phyloP scores from a whole-genome alignment of 2,329 filamentous ascomycete genomes.

The Aspergillus aculeatinus region DNA sequence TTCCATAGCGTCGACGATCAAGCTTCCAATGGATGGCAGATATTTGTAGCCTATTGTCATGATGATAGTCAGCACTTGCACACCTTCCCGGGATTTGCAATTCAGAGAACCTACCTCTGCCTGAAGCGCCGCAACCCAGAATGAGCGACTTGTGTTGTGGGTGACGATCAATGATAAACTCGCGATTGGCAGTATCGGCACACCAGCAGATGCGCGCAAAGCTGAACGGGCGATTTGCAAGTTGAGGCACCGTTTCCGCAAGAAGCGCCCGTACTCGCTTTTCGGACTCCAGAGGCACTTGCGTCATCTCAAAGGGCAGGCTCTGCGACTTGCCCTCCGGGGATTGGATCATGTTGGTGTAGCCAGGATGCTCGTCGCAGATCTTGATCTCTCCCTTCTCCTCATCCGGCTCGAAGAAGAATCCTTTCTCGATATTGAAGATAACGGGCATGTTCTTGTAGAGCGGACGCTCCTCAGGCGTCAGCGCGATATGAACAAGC shows the following conservation, averaged over 20 bases:
- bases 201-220: conserved; percentile 59
- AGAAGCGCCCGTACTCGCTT: conserved; percentile 50
- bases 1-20: conserved; percentile 51
- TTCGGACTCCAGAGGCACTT: conserved; percentile 49
- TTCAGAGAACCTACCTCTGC: conserved; percentile 24
- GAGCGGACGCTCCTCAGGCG: conserved; percentile 40
- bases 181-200: conserved; percentile 55
- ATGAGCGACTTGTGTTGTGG: conserved; percentile 46
- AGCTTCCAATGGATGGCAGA: conserved; percentile 50
- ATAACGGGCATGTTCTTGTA: conserved; percentile 47
- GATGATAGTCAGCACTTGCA: neutral
- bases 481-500: conserved; percentile 47
- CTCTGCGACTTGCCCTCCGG: conserved; percentile 29
- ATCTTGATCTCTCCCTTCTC: conserved; percentile 38
- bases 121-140: conserved; percentile 51
- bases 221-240: conserved; percentile 50
- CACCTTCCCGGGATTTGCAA: neutral
- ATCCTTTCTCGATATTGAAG: conserved; percentile 49
- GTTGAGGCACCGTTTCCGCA: conserved; percentile 53
- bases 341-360: conserved; percentile 46
- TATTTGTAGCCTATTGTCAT: conserved; percentile 48
- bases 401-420: conserved; percentile 51
- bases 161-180: conserved; percentile 54
- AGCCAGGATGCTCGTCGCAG: conserved; percentile 56
- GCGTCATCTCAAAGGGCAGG: conserved; percentile 46